Evolutionary conservation across 495 filamentous ascomycete genomes (phyloP), one percentile per base, ranked within the genome.

Genomic region (Talaromyces thailandensis): DNA sequence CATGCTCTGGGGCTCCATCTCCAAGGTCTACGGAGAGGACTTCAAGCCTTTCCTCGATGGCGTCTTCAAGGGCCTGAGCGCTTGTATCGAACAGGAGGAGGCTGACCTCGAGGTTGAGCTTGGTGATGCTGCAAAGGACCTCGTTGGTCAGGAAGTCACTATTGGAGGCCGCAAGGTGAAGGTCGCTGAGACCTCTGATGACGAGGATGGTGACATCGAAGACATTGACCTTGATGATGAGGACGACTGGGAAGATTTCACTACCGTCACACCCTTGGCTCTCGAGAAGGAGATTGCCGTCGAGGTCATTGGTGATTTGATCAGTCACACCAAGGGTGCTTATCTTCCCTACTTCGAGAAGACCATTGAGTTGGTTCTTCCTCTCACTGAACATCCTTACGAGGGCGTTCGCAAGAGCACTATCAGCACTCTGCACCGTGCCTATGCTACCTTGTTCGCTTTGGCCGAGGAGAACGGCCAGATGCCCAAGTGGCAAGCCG

Each of bases 211-310:
- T 29, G 75, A 78, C 6, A 80, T 81, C 48, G 84, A 89, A 50
- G 86, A 89, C 52, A 77, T 86, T 50, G 86, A 88, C 50, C 78
- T 87, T 25, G 86, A 89, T 50, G 86, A 88, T 48, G 89, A 92
- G 24, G 89, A 91, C 57, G 89, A 88, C 48, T 92, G 88, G 88
- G 89, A 93, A 71, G 92, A 95, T 63, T 80, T 91, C 45, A 83
- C 81, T 64, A 87, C 87, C 62, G 88, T 94, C 32, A 93, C 90
- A 26, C 89, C 90, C 45, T 84, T 97, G 57, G 92, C 93, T 24
- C 80, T 96, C 62, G 94, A 98, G 79, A 97, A 98, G 75, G 94
- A 98, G 76, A 96, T 98, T 63, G 94, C 95, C 50, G 82, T 95
- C 48, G 94, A 98, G 75, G 92, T 96, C 14, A 79, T 97, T 48